phyloP scores from a whole-genome alignment of 1,284 basidiomycete genomes.

The Cystobasidium slooffiae region DNA sequence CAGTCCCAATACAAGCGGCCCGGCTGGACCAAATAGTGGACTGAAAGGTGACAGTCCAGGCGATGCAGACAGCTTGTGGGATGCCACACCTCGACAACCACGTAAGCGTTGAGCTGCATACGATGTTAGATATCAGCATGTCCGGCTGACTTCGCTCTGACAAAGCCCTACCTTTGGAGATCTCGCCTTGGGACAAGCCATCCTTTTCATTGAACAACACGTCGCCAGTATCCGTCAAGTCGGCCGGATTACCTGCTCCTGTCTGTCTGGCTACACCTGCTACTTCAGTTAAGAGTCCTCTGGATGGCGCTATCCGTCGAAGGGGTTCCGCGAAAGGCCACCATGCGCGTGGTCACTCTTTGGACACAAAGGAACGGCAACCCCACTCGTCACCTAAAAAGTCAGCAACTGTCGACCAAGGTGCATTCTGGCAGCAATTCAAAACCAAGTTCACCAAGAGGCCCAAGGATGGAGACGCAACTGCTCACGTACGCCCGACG shows the following conservation, averaged over 20 bases:
- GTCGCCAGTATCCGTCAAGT: not conserved
- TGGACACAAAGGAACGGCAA: not conserved
- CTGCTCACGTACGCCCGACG: too few species aligned
- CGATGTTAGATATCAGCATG: too few species aligned
- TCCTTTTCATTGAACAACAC: not conserved
- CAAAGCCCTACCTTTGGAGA: not conserved
- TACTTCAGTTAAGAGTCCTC: not conserved
- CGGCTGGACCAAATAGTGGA: not conserved
- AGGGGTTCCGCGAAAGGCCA: not conserved
- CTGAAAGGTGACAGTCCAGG: not conserved
- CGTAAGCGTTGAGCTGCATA: not conserved
- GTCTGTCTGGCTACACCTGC: not conserved
- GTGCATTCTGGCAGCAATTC: slow-evolving; percentile 20
- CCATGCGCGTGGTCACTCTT: not conserved
- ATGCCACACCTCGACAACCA: not conserved
- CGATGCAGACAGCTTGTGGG: not conserved
- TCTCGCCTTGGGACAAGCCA: slow-evolving; percentile 3
- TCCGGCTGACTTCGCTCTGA: too few species aligned
- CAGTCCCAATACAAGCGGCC: not conserved
- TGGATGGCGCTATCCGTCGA: not conserved
- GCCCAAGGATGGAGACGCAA: not conserved
- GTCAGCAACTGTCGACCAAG: not conserved
- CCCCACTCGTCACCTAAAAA: not conserved
- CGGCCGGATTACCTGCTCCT: not conserved
- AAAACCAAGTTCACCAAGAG: slow-evolving; percentile 8